Percentiles rank a stretch among this genome's conserved stretches.
Conservation (phyloP, 2,329 filamentous ascomycete species). For the Neopestalotiopsis sp. region DNA sequence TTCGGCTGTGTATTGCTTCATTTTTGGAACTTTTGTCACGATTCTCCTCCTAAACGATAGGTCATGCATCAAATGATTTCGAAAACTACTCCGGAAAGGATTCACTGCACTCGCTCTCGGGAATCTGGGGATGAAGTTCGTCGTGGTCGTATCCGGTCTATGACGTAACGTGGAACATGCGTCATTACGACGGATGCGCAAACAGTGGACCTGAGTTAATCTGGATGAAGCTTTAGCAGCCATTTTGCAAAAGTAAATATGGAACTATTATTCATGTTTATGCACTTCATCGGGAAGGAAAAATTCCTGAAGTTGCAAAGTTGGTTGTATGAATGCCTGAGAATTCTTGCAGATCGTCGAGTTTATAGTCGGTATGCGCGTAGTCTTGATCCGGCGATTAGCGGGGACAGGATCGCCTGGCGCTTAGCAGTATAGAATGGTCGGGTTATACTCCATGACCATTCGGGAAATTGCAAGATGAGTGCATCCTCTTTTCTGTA, state of each 20-base stretch:
- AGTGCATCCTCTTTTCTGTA: too few species aligned
- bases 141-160: conserved; percentile 7
- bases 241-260: not conserved
- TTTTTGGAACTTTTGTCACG: conserved; percentile 10
- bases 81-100: not conserved
- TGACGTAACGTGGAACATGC: conserved; percentile 8
- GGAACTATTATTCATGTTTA: conserved; percentile 2
- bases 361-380: not conserved
- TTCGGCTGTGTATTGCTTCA: conserved; percentile 29
- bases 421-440: not conserved
- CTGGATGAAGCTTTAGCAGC: not conserved
- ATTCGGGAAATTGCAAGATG: too few species aligned
- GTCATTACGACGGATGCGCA: conserved; percentile 1
- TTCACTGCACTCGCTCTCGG: not conserved
- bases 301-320: not conserved
- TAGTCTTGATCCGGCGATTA: too few species aligned
- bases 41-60: not conserved
- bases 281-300: not conserved
- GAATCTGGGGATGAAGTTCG: not conserved
- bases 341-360: not conserved
- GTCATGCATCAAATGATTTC: not conserved
- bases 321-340: not conserved
- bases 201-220: not conserved
- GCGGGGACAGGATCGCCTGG: not conserved
- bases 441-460: too few species aligned